These are phyloP conservation scores for Kluyveromyces lactis DNA, from an alignment of 805 yeast species.

Conservation along the genomic window DNA sequence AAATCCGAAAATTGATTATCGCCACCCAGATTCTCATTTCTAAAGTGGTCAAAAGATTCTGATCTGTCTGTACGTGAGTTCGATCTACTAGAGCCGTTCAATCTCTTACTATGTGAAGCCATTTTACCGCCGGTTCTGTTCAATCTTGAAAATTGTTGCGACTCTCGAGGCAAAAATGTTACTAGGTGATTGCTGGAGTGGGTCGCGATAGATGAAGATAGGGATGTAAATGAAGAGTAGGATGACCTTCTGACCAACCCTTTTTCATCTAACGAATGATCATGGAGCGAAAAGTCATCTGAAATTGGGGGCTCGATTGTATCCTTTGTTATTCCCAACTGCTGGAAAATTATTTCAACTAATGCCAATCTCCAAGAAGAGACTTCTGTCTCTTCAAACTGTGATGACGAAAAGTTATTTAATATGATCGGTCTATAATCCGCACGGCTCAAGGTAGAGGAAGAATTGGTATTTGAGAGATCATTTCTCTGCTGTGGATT, in stretches of 20 bases:
- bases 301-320: constrained; percentile 18
- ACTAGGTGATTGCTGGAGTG: background rate
- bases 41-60: background rate
- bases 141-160: background rate
- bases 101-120: background rate
- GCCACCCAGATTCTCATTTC: constrained; percentile 5
- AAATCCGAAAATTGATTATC: constrained; percentile 31
- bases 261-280: background rate
- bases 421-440: constrained; percentile 9
- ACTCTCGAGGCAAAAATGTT: constrained; percentile 1
- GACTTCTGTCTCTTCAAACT: constrained; percentile 67
- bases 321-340: constrained; percentile 52
- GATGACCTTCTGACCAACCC: constrained; percentile 4
- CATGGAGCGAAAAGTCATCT: constrained; percentile 1
- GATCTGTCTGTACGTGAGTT: background rate
- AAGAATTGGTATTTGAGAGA: constrained; percentile 1
- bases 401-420: constrained; percentile 37
- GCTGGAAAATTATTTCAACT: constrained; percentile 59
- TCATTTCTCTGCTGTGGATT: background rate
- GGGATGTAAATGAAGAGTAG: constrained; percentile 6
- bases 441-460: background rate
- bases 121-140: background rate
- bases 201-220: constrained; percentile 1
- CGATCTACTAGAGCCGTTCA: background rate
- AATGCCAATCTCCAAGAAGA: constrained; percentile 53